Base-by-base conservation (phyloP, 805 yeast species). In the Metschnikowia santaceciliae region DNA sequence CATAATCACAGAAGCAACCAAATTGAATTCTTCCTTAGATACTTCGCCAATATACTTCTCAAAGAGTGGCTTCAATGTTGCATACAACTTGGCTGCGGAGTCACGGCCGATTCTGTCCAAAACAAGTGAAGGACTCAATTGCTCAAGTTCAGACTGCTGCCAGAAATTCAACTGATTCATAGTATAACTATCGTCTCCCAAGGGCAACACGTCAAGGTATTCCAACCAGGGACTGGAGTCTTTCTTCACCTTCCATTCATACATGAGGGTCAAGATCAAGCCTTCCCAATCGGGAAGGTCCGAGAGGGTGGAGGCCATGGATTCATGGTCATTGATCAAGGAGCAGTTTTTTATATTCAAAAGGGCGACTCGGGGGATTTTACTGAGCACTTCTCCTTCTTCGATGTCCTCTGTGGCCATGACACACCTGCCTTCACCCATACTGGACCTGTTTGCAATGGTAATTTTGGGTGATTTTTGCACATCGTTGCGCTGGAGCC, bases 151-250 rank as follows among this genome's bases (percentile, higher is more conserved):
- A 0, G 74, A 75, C 0, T 80, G 81, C 1, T 55, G 54, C 98
- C 99, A 92, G 61, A 82, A 89, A 82, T 90, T 87, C 51, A 90
- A 77, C 34, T 84, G 84, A 60, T 83, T 77, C 66, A 86, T 81
- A 14, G 61, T 54, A 52, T 71, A 62, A 43, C 60, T 56, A 5
- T 30, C 23, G 45, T 67, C 71, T 19, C 46, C 46, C 15, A 71
- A 49, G 0, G 98, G 98, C 38, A 92, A 72, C 0, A 91, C 80
- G 19, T 79, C 70, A 51, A 90, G 81, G 65, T 92, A 92, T 1
- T 82, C 76, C 47, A 63, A 65, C 96, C 97, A 92, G 32, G 67
- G 70, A 38, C 88, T 80, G 3, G 68, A 52, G 0, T 66, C 68
- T 3, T 76, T 74, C 33, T 77, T 58, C 46, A 73, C 71, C 39